Evolutionary conservation across 2,329 filamentous ascomycete genomes (phyloP).

Genomic region (Rutstroemia sydowiana): DNA sequence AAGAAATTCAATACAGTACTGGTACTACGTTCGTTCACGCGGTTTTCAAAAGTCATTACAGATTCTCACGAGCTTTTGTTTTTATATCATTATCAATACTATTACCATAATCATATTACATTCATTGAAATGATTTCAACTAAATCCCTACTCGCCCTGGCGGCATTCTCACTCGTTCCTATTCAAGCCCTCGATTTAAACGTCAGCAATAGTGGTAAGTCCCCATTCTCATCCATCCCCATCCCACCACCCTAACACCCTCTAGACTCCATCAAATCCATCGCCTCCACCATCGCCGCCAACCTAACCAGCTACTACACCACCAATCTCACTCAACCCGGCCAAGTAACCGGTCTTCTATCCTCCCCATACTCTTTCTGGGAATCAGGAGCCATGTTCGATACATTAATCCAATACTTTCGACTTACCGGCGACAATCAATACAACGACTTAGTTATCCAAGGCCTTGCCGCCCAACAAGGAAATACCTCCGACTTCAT

Average conservation of each 20-base stretch:
- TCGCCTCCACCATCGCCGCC: slow-evolving; percentile 17
- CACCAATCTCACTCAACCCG: slow-evolving; percentile 14
- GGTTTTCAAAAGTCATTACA: too few relatives aligned
- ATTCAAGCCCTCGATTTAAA: slow-evolving; percentile 13
- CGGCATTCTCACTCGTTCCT: slow-evolving; percentile 12
- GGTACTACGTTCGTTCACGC: too few relatives aligned
- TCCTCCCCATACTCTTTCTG: slow-evolving; percentile 46
- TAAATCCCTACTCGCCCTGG: slow-evolving; percentile 14
- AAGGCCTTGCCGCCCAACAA: slow-evolving; percentile 51
- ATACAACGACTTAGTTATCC: slow-evolving; percentile 52
- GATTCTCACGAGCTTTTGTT: too few relatives aligned
- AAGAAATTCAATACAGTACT: too few relatives aligned
- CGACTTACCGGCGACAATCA: slow-evolving; percentile 50
- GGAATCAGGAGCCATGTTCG: slow-evolving; percentile 64
- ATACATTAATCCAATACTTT: slow-evolving; percentile 63
- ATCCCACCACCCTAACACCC: not conserved
- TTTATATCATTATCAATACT: not conserved
- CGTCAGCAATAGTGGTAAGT: slow-evolving; percentile 12
- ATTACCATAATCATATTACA: not conserved
- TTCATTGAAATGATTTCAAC: slow-evolving; percentile 9
- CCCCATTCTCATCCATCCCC: not conserved
- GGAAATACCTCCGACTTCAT: slow-evolving; percentile 53
- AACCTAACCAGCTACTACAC: slow-evolving; percentile 15
- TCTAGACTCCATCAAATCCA: slow-evolving; percentile 21
- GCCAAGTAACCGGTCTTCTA: slow-evolving; percentile 15